Evolutionary conservation across 2,329 filamentous ascomycete genomes (phyloP).

Genomic region (Monilinia polystroma): DNA sequence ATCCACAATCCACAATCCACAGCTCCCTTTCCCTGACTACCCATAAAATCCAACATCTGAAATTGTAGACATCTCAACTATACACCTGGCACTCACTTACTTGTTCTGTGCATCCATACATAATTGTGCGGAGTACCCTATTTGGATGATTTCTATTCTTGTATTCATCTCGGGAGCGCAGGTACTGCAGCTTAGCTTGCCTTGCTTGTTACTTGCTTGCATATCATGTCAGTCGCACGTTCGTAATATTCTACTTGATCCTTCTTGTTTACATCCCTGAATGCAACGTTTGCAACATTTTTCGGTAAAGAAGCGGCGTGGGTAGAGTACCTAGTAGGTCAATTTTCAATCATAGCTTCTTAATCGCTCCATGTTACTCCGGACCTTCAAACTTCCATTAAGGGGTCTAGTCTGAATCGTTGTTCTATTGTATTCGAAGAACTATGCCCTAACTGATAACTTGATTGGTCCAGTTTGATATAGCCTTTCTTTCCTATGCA

Average conservation of each 20-base stretch:
- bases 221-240: conserved; percentile 6
- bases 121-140: conserved; percentile 19
- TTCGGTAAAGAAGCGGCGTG: not conserved
- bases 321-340: not conserved
- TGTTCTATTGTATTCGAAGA: not conserved
- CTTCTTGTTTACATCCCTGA: conserved; percentile 2
- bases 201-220: conserved; percentile 13
- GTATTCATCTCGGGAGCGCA: conserved; percentile 11
- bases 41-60: conserved; percentile 6
- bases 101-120: conserved; percentile 3
- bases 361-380: not conserved
- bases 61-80: not conserved
- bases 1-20: too few species aligned
- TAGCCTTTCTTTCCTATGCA: not conserved
- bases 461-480: not conserved
- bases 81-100: not conserved
- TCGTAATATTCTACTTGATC: conserved; percentile 16
- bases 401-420: not conserved
- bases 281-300: conserved; percentile 2
- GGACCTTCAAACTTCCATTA: not conserved
- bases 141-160: conserved; percentile 15
- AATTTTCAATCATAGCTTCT: not conserved
- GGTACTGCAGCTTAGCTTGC: conserved; percentile 18
- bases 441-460: not conserved
- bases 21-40: not conserved